A percentile compares a stretch with the other conserved stretches of the same genome.
Evolutionary conservation across 306 rosid genomes (phyloP).

Genomic region (Albizia julibrissin): DNA sequence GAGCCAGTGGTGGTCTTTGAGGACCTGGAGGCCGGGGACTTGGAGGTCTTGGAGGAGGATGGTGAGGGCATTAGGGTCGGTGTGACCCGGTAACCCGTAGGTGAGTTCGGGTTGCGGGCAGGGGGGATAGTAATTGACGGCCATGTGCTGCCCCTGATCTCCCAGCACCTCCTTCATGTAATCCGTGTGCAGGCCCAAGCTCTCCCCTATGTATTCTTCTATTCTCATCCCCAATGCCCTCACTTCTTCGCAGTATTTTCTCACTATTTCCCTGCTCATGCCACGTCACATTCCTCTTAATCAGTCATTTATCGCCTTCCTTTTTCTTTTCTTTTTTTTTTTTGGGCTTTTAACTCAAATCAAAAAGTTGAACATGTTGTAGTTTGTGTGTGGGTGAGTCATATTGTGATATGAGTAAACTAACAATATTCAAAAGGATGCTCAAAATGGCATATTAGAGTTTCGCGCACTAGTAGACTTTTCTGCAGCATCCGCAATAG

Average conservation of each 20-base stretch:
- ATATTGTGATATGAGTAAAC: too few species aligned
- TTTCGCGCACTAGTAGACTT: neutral
- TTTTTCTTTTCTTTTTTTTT: too few species aligned
- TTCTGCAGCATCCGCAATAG: neutral
- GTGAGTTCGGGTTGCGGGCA: conserved; percentile 96
- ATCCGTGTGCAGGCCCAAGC: conserved; percentile 71
- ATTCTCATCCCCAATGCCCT: conserved; percentile 61
- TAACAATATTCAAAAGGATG: neutral
- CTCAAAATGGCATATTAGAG: neutral
- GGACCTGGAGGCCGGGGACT: conserved; percentile 86
- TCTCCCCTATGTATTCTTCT: conserved; percentile 70
- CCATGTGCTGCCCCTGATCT: conserved; percentile 97
- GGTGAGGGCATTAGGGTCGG: conserved; percentile 94
- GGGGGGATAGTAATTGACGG: conserved; percentile 88
- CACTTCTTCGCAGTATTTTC: conserved; percentile 54
- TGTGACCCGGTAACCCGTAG: conserved; percentile 85
- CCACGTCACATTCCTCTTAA: neutral
- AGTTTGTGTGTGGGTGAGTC: too few species aligned
- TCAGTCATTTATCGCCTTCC: too few species aligned
- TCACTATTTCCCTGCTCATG: conserved; percentile 56
- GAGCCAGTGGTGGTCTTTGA: conserved; percentile 74
- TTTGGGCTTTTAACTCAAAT: too few species aligned
- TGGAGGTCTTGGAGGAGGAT: conserved; percentile 74
- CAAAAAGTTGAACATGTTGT: too few species aligned
- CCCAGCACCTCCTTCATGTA: conserved; percentile 57